Conservation (phyloP, 352 stramenopile species). For the Globisporangium cederbergense region DNA sequence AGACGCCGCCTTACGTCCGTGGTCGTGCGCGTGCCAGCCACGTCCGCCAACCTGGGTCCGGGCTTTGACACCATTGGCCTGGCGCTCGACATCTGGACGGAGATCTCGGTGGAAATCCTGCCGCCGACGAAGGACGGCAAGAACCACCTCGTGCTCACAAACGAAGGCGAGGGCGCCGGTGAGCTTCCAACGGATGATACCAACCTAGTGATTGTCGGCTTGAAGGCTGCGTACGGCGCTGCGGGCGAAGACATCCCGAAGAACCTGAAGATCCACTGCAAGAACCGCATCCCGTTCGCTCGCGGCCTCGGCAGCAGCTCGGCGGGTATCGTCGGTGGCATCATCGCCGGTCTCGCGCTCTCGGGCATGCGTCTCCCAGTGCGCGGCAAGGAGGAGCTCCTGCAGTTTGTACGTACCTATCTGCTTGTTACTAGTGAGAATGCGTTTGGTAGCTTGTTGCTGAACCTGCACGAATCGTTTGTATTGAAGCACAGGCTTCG, state of each 20-base stretch:
- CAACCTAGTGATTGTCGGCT: constrained; percentile 93
- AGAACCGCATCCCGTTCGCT: constrained; percentile 97
- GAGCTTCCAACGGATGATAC: constrained; percentile 89
- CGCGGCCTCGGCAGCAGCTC: constrained; percentile 96
- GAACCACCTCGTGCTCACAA: constrained; percentile 93
- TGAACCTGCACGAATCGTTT: background rate
- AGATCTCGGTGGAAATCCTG: constrained; percentile 94
- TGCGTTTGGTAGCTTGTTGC: background rate
- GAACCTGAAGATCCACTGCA: constrained; percentile 95
- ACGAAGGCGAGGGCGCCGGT: constrained; percentile 94
- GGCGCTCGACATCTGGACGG: constrained; percentile 98
- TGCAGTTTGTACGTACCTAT: constrained; percentile 84
- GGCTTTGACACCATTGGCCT: constrained; percentile 98
- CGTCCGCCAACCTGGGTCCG: constrained; percentile 97
- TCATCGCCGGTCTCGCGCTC: constrained; percentile 98
- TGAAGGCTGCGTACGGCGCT: constrained; percentile 94
- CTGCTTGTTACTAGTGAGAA: background rate
- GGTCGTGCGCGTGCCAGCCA: constrained; percentile 97
- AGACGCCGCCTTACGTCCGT: constrained; percentile 81
- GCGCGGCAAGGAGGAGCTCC: constrained; percentile 90
- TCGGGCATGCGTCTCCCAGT: constrained; percentile 91
- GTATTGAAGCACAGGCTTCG: constrained; percentile 50
- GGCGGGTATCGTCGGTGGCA: constrained; percentile 97
- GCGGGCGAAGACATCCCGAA: constrained; percentile 92
- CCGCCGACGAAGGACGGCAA: constrained; percentile 25